These are phyloP conservation scores for Phaeosphaeriaceae sp. DNA, from an alignment of 2,329 filamentous ascomycete species.

Conservation along the genomic window DNA sequence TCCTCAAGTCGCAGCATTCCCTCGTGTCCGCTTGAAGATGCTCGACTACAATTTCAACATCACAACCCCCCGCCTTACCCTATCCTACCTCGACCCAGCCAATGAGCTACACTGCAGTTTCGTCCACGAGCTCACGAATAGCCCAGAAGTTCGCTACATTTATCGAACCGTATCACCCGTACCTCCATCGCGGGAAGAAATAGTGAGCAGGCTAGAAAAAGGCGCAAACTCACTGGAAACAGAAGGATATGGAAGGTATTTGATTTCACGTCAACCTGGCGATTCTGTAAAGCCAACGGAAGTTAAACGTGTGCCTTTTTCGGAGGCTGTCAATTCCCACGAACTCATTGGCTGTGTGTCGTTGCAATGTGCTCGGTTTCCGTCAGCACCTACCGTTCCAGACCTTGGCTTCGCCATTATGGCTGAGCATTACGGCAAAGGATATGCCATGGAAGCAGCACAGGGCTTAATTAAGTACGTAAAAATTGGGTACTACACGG, in stretches of 20 bases:
- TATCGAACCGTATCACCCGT: neutral
- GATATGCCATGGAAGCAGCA: constrained; percentile 31
- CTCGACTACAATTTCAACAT: constrained; percentile 70
- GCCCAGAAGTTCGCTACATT: constrained; percentile 7
- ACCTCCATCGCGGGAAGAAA: constrained; percentile 5
- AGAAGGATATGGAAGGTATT: constrained; percentile 38
- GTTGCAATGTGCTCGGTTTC: constrained; percentile 29
- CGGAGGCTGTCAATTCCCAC: neutral
- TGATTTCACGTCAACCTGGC: constrained; percentile 28
- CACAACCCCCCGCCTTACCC: constrained; percentile 58
- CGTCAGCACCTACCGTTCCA: constrained; percentile 21
- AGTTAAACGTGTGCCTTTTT: neutral
- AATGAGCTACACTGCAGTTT: constrained; percentile 24
- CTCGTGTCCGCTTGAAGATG: constrained; percentile 9
- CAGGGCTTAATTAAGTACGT: constrained; percentile 14
- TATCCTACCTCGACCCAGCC: constrained; percentile 23
- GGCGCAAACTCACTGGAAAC: constrained; percentile 15
- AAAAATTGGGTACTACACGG: neutral
- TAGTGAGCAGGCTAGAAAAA: constrained; percentile 20
- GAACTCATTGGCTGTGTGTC: constrained; percentile 26
- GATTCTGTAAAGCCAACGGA: neutral
- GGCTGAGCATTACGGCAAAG: constrained; percentile 14
- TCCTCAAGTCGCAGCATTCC: too few relatives aligned
- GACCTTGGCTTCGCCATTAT: constrained; percentile 30
- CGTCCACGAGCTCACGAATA: constrained; percentile 10